A percentile compares a stretch with the other conserved stretches of the same genome.
These are phyloP conservation scores for Stemphylium beticola DNA, from an alignment of 2,329 filamentous ascomycete genomes.

Conservation along the genomic window DNA sequence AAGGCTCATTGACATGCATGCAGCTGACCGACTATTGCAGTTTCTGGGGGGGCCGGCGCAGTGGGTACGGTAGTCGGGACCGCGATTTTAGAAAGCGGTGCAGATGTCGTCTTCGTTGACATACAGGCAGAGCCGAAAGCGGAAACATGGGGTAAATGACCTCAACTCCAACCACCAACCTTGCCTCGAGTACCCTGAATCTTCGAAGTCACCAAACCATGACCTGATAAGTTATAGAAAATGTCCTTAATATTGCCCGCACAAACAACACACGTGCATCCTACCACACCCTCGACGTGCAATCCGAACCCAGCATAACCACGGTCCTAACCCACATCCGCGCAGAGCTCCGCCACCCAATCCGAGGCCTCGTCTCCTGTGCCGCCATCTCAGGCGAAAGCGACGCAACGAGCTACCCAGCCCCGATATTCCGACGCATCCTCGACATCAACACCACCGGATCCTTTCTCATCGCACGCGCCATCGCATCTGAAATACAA, in stretches of 20 bases:
- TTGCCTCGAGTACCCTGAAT: too few relatives aligned
- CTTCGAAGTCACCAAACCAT: not conserved
- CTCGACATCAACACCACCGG: conserved; percentile 49
- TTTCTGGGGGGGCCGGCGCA: conserved; percentile 38
- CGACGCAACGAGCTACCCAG: conserved; percentile 43
- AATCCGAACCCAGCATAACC: conserved; percentile 26
- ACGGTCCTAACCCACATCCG: conserved; percentile 17
- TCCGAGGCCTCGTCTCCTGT: conserved; percentile 36
- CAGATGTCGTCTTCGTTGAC: conserved; percentile 34
- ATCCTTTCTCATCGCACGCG: conserved; percentile 44
- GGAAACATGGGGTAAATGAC: conserved; percentile 16
- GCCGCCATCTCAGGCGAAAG: conserved; percentile 40
- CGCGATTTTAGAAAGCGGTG: conserved; percentile 36
- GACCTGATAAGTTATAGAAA: not conserved
- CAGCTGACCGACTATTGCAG: conserved; percentile 11
- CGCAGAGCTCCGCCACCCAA: conserved; percentile 19
- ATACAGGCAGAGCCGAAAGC: conserved; percentile 1
- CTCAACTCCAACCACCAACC: not conserved
- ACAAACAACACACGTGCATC: conserved; percentile 15
- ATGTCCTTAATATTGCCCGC: conserved; percentile 1
- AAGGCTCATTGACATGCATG: not conserved
- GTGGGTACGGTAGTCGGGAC: conserved; percentile 30
- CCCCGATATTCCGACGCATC: conserved; percentile 43
- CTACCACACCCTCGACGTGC: conserved; percentile 30
- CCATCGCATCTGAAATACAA: conserved; percentile 43